These are phyloP conservation scores for Globisporangium splendens DNA, from an alignment of 352 stramenopile species.

Conservation along the genomic window DNA sequence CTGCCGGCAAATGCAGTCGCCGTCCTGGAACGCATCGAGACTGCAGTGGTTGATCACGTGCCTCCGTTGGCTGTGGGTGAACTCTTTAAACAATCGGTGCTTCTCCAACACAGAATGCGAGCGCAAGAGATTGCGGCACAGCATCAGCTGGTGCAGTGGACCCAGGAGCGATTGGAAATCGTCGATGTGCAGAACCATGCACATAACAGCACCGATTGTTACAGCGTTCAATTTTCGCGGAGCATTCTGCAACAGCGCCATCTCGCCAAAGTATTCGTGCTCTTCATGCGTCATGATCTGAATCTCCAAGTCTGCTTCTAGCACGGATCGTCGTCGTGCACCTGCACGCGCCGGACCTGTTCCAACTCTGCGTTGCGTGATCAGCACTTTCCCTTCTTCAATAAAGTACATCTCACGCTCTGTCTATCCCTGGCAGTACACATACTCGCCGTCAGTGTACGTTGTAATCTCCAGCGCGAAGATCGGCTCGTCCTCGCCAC, in stretches of 20 bases:
- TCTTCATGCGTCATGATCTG: conserved; percentile 49
- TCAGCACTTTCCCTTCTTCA: conserved; percentile 63
- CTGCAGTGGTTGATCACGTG: conserved; percentile 51
- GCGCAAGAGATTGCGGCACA: conserved; percentile 50
- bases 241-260: conserved; percentile 36
- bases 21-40: conserved; percentile 39
- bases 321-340: conserved; percentile 29
- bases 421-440: conserved; percentile 55
- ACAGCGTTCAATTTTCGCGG: conserved; percentile 47
- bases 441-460: conserved; percentile 58
- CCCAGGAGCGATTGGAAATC: conserved; percentile 39
- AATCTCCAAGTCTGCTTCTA: conserved; percentile 49
- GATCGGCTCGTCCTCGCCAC: conserved; percentile 38
- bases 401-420: conserved; percentile 70
- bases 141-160: conserved; percentile 54
- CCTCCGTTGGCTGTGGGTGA: conserved; percentile 28
- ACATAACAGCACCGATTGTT: conserved; percentile 42
- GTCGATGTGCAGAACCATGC: conserved; percentile 38
- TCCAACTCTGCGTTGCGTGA: conserved; percentile 42
- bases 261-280: conserved; percentile 69
- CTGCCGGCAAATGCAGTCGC: conserved; percentile 49
- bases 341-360: conserved; percentile 10
- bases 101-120: conserved; percentile 56
- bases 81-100: conserved; percentile 61
- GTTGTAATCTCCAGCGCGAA: conserved; percentile 25